Evolutionary conservation across 2,329 filamentous ascomycete genomes (phyloP), one percentile per base, ranked within the genome.

Genomic region (Venturia pyrina): DNA sequence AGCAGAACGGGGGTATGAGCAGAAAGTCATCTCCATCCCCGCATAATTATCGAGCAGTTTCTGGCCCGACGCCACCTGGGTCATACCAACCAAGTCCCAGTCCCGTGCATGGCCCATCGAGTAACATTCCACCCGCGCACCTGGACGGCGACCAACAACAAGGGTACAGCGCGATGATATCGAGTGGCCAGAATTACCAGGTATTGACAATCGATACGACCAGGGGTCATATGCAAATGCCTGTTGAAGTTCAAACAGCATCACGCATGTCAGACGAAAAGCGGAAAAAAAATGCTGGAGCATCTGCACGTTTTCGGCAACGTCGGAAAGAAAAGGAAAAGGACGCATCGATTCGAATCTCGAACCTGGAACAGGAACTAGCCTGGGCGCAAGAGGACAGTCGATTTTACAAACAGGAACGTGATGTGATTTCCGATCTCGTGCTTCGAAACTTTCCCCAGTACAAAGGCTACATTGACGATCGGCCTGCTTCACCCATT

Each of bases 221-320:
- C 63, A 76, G 79, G 57, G 82, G 82, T 21, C 78, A 79, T 46
- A 81, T 84, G 65, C 79, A 82, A 68, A 85, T 93, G 62, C 87
- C 88, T 17, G 86, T 93, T 11, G 91, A 96, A 73, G 86, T 90
- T 56, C 89, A 91, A 70, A 89, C 91, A 71, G 91, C 89, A 15
- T 96, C 91, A 15, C 88, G 87, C 70, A 86, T 90, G 71, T 89
- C 90, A 48, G 90, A 95, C 72, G 90, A 96, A 75, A 96, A 95
- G 77, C 83, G 91, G 66, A 88, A 89, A 74, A 85, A 91, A 63
- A 96, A 96, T 72, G 91, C 91, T 50, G 89, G 89, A 61, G 91
- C 91, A 6, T 96, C 91, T 66, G 90, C 90, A 61, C 84, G 91
- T 67, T 95, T 96, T 69, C 85, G 91, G 65, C 86, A 87, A 72